These are phyloP conservation scores for Sanghuangporus baumii DNA, from an alignment of 1,284 basidiomycete genomes.

Conservation along the genomic window DNA sequence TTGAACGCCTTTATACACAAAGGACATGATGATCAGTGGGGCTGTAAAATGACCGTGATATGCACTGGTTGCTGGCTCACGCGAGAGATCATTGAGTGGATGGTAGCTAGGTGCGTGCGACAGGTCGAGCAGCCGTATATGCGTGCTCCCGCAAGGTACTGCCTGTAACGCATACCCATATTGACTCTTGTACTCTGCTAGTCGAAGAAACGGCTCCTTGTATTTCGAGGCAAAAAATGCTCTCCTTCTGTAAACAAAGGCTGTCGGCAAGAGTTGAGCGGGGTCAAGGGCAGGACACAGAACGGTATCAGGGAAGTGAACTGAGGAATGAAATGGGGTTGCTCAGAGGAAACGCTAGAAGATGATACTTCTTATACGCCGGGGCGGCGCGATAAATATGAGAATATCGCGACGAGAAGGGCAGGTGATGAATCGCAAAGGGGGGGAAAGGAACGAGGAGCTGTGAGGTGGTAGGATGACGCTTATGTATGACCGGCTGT, in stretches of 20 bases:
- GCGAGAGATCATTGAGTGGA: constrained; percentile 88
- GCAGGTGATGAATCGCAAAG: constrained; percentile 1
- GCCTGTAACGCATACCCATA: constrained; percentile 88
- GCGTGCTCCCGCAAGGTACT: constrained; percentile 82
- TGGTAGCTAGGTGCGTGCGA: constrained; percentile 90
- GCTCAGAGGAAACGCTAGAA: not conserved
- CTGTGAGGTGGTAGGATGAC: not conserved
- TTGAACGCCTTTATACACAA: constrained; percentile 67
- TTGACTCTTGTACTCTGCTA: not conserved
- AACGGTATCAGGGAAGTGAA: not conserved
- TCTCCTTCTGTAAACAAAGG: not conserved
- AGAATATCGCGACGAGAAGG: not conserved
- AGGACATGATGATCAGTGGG: not conserved
- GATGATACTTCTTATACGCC: not conserved
- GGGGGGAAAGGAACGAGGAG: constrained; percentile 1
- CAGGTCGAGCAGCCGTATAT: constrained; percentile 91
- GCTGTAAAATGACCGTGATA: constrained; percentile 3
- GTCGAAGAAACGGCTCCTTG: not conserved
- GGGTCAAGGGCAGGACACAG: constrained; percentile 7
- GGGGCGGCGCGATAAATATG: not conserved
- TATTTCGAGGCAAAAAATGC: not conserved
- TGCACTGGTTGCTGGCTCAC: constrained; percentile 41
- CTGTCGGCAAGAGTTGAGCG: not conserved
- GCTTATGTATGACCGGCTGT: constrained; percentile 12
- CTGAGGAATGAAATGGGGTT: not conserved